A percentile compares a stretch with the other conserved stretches of the same genome.
Conservation (phyloP, 768 basidiomycete genomes). For the Termitomyces sp. region DNA sequence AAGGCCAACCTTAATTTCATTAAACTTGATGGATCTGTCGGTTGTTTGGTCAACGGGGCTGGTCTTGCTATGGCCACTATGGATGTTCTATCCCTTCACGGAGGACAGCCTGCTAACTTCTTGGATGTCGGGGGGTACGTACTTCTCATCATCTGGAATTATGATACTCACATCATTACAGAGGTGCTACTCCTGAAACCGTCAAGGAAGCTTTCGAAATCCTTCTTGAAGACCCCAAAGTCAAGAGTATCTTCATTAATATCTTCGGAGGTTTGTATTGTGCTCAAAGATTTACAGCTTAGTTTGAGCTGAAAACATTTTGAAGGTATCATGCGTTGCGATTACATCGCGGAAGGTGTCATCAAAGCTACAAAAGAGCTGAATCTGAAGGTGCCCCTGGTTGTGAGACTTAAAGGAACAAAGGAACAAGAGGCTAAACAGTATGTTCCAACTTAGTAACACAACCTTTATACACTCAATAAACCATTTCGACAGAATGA, state of each 20-base stretch:
- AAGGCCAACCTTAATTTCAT: constrained; percentile 97
- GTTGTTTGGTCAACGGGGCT: constrained; percentile 97
- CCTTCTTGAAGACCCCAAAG: constrained; percentile 82
- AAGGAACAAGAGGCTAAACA: constrained; percentile 94
- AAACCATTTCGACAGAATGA: constrained; percentile 62
- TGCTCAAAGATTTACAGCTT: neutral
- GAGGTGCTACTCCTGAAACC: constrained; percentile 97
- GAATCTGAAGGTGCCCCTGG: constrained; percentile 75
- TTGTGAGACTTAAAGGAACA: constrained; percentile 95
- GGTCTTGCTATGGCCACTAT: constrained; percentile 99
- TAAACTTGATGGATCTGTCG: constrained; percentile 96
- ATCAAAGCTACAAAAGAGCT: constrained; percentile 97
- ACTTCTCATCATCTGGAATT: neutral
- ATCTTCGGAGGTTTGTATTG: constrained; percentile 75
- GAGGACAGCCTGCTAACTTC: constrained; percentile 98
- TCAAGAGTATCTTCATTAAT: constrained; percentile 99
- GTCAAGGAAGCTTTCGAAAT: constrained; percentile 99
- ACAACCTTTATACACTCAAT: neutral
- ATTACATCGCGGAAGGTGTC: constrained; percentile 97
- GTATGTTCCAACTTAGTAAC: constrained; percentile 43
- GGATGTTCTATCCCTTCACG: constrained; percentile 97
- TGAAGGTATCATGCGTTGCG: constrained; percentile 95
- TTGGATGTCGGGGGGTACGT: constrained; percentile 92
- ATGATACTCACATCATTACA: constrained; percentile 23
- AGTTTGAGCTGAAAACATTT: neutral